phyloP scores from a whole-genome alignment of 257 asterid genomes.

The Ligustrum vulgare region DNA sequence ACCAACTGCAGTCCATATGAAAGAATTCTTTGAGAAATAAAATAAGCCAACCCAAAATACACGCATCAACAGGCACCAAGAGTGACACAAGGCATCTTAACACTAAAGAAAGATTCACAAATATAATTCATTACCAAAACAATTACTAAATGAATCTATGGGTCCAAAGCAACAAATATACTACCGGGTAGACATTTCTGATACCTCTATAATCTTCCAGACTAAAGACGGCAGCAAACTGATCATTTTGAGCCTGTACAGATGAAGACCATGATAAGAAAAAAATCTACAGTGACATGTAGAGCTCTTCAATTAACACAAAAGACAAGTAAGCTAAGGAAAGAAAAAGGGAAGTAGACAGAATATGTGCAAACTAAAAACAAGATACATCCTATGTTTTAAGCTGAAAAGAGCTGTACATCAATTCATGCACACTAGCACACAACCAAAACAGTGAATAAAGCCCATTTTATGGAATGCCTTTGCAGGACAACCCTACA shows the following conservation, averaged over 20 bases:
- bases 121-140: background rate
- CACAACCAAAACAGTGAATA: background rate
- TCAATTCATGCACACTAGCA: background rate
- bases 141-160: conserved; percentile 6
- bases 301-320: conserved; percentile 11
- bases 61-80: background rate
- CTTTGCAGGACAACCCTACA: background rate
- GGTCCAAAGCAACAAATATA: background rate
- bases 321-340: background rate
- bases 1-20: background rate
- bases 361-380: background rate
- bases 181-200: background rate
- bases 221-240: conserved; percentile 77
- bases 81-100: background rate
- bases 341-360: background rate
- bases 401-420: background rate
- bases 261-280: conserved; percentile 18
- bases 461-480: background rate
- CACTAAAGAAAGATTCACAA: conserved; percentile 10
- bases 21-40: background rate
- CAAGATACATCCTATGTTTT: too few species aligned
- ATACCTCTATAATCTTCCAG: conserved; percentile 95
- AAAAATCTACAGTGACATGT: conserved; percentile 1
- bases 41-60: background rate
- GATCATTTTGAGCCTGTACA: conserved; percentile 78